phyloP scores from a whole-genome alignment of 768 basidiomycete species.

The Pisolithus marmoratus region DNA sequence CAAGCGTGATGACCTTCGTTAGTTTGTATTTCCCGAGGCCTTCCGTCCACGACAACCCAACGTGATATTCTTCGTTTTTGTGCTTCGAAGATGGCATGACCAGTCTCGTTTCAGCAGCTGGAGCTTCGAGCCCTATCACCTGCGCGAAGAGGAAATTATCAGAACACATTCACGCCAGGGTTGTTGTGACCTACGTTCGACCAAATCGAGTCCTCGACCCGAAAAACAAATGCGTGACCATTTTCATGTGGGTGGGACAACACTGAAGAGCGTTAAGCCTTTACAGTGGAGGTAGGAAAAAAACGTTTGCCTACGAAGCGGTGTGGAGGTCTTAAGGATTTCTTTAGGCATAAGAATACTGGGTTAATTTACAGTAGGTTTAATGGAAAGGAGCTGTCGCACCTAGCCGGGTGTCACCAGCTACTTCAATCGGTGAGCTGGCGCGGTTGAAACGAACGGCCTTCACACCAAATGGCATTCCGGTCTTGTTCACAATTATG shows the following conservation, averaged over 20 bases:
- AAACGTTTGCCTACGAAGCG: slow-evolving; percentile 65
- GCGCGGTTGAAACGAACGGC: slow-evolving; percentile 58
- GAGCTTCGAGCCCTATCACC: slow-evolving; percentile 88
- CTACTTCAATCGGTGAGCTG: slow-evolving; percentile 67
- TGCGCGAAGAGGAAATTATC: slow-evolving; percentile 22
- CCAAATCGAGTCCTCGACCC: slow-evolving; percentile 79
- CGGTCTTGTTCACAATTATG: slow-evolving; percentile 89
- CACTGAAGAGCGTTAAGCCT: slow-evolving; percentile 43
- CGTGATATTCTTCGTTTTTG: slow-evolving; percentile 62
- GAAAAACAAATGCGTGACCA: slow-evolving; percentile 80
- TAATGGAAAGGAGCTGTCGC: slow-evolving; percentile 2
- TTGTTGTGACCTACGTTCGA: slow-evolving; percentile 56
- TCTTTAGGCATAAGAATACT: slow-evolving; percentile 28
- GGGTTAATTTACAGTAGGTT: slow-evolving; percentile 7
- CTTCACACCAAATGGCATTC: slow-evolving; percentile 70
- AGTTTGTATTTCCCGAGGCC: slow-evolving; percentile 97
- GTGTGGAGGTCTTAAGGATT: slow-evolving; percentile 46
- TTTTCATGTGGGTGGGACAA: slow-evolving; percentile 77
- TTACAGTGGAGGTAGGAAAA: slow-evolving; percentile 1
- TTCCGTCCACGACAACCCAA: slow-evolving; percentile 89
- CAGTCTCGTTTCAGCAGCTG: slow-evolving; percentile 83
- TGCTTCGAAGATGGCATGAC: slow-evolving; percentile 60
- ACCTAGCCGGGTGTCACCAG: slow-evolving; percentile 75
- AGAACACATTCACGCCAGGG: slow-evolving; percentile 1
- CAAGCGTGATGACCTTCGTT: slow-evolving; percentile 86